Percentiles rank a stretch among this genome's conserved stretches.
phyloP scores from a whole-genome alignment of 2,329 filamentous ascomycete genomes.

The Xylariaceae sp. region DNA sequence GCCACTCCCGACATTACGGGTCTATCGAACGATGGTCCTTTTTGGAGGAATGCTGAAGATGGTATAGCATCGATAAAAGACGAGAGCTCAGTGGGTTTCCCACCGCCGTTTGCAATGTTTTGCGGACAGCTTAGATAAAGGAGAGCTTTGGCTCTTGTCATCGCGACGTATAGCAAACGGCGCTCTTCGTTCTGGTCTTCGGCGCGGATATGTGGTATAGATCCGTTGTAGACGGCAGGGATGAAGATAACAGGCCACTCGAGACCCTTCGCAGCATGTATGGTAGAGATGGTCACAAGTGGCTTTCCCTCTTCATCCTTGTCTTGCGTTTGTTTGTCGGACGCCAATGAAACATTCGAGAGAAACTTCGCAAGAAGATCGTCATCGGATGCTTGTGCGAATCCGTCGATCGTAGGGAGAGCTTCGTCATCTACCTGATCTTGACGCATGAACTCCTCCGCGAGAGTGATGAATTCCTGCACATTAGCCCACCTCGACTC shows the following conservation, averaged over 20 bases:
- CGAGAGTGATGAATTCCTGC: slow-evolving; percentile 83
- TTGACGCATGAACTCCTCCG: slow-evolving; percentile 69
- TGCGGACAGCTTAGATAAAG: slow-evolving; percentile 85
- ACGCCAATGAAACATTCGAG: slow-evolving; percentile 87
- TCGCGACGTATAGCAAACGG: slow-evolving; percentile 89
- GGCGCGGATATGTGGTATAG: slow-evolving; percentile 85
- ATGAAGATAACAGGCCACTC: slow-evolving; percentile 98
- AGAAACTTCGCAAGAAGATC: slow-evolving; percentile 76
- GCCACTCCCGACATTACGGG: slow-evolving; percentile 70
- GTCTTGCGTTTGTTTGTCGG: slow-evolving; percentile 73
- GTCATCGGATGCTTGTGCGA: slow-evolving; percentile 72
- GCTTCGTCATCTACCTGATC: slow-evolving; percentile 57
- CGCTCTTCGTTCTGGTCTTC: slow-evolving; percentile 90
- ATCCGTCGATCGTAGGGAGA: slow-evolving; percentile 72
- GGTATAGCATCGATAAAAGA: slow-evolving; percentile 67
- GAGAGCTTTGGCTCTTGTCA: slow-evolving; percentile 89
- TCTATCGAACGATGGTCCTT: slow-evolving; percentile 74
- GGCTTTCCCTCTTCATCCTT: slow-evolving; percentile 62
- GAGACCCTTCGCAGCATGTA: slow-evolving; percentile 93
- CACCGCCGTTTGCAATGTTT: slow-evolving; percentile 65
- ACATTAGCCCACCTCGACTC: slow-evolving; percentile 88
- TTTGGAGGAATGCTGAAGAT: slow-evolving; percentile 49
- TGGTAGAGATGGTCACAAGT: slow-evolving; percentile 89
- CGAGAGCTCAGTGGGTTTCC: slow-evolving; percentile 66
- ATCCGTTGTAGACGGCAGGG: slow-evolving; percentile 86